Base-by-base conservation (phyloP, 2,329 filamentous ascomycete species). In the Fusarium napiforme region DNA sequence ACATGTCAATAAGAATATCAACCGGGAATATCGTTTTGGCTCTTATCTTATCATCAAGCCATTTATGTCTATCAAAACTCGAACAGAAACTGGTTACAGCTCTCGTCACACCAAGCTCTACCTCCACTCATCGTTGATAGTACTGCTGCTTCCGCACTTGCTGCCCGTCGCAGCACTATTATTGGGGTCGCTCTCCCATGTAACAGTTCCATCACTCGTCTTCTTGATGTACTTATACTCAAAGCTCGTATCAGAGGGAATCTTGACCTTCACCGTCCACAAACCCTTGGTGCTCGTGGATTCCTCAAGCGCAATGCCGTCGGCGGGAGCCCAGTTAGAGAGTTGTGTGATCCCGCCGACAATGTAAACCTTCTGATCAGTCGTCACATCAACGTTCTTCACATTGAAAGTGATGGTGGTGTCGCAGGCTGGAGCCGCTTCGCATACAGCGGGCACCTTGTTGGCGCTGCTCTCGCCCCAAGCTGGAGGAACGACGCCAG, bases 201-300 rank as follows among this genome's bases (percentile, higher is more conserved):
- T 84, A 9, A 89, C 82, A 0, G 78, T 80, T 0, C 89, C 88
- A 73, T 84, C 82, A 3, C 77, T 78, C n/a, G 82, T 83, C 46
- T 89, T 85, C 72, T 86, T 87, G 71, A 92, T 84, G 75, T 88
- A 93, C 80, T 92, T 91, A 78, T 91, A 92, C 79, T 88, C 78
- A 66, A 92, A 86, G 0, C 78, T 81, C 1, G 82, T 85, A 2
- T 88, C 89, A 0, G 88, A 84, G 0, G 86, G 83, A 15, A 92
- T 78, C 30, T 79, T 84, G 42, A 91, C 75, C 1, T 85, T 87
- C 6, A 78, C 81, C 15, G 81, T 85, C 90, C 90, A 92, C 15
- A 90, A 11, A 1, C 67, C 64, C 9, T 64, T 61, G 1, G 84
- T 87, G 3, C 84, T 86, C 67, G 89, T 86, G 9, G 81, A 79